Evolutionary conservation across 2,329 filamentous ascomycete genomes (phyloP).

Genomic region (Neonectria sp.): DNA sequence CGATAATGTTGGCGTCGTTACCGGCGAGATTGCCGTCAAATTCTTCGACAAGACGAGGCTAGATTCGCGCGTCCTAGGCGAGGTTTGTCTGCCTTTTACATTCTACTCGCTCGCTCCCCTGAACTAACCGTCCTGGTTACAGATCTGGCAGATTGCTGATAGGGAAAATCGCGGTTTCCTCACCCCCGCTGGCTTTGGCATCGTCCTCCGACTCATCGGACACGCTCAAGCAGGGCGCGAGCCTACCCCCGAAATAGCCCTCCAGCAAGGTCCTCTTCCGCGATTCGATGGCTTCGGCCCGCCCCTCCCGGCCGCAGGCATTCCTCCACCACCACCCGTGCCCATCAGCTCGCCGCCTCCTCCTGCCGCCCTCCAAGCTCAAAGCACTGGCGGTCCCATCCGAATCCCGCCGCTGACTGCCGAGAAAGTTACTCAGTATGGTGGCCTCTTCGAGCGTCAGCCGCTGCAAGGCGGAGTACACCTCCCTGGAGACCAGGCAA

Average conservation of each 20-base stretch:
- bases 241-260: slow-evolving; percentile 84
- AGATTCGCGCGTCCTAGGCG: slow-evolving; percentile 86
- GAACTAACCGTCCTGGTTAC: slow-evolving; percentile 35
- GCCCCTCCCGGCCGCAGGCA: slow-evolving; percentile 45
- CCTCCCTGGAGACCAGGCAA: slow-evolving; percentile 88
- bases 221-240: slow-evolving; percentile 92
- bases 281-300: slow-evolving; percentile 85
- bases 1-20: slow-evolving; percentile 92
- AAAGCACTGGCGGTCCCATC: slow-evolving; percentile 77
- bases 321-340: slow-evolving; percentile 61
- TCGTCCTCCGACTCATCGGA: slow-evolving; percentile 93
- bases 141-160: slow-evolving; percentile 99
- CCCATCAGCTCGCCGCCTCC: slow-evolving; percentile 60
- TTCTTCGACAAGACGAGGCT: slow-evolving; percentile 98
- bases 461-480: slow-evolving; percentile 76
- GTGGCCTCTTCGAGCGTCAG: slow-evolving; percentile 91
- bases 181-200: slow-evolving; percentile 92
- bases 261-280: slow-evolving; percentile 89
- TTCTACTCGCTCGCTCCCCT: neutral
- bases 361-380: slow-evolving; percentile 67
- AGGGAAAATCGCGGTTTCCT: slow-evolving; percentile 95
- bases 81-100: slow-evolving; percentile 70
- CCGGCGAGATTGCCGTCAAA: slow-evolving; percentile 94
- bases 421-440: slow-evolving; percentile 92
- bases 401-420: slow-evolving; percentile 90